These are phyloP conservation scores for Leccinum variabile DNA, from an alignment of 1,284 basidiomycete genomes.

Conservation along the genomic window DNA sequence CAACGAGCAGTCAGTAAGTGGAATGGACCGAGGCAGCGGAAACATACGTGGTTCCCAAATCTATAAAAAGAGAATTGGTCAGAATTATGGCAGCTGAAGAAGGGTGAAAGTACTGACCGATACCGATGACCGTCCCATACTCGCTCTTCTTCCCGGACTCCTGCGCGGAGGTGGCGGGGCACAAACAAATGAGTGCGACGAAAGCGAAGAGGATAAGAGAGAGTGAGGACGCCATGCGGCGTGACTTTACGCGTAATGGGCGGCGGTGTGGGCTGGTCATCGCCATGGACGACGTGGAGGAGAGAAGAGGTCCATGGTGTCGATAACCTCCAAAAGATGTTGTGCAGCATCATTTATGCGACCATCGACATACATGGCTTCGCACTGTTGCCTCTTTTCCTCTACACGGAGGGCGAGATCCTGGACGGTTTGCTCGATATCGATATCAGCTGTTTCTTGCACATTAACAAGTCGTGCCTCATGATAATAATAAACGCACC, in stretches of 20 bases:
- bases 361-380: no score
- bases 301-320: neutral
- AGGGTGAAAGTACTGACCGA: constrained; percentile 58
- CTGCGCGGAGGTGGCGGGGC: constrained; percentile 58
- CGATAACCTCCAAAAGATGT: no score
- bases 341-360: no score
- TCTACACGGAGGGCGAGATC: no score
- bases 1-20: constrained; percentile 25
- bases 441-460: no score
- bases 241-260: constrained; percentile 59
- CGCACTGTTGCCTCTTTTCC: no score
- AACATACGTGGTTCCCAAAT: constrained; percentile 78
- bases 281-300: constrained; percentile 21
- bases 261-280: constrained; percentile 43
- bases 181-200: constrained; percentile 63
- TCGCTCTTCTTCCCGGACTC: constrained; percentile 52
- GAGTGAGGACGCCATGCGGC: constrained; percentile 60
- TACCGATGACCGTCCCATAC: constrained; percentile 94
- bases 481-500: neutral
- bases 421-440: no score
- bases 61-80: constrained; percentile 38
- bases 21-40: constrained; percentile 1
- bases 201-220: constrained; percentile 65
- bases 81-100: constrained; percentile 7
- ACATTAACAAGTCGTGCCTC: no score